Evolutionary conservation across 129 eudicot genomes (phyloP), one percentile per base, ranked within the genome.

Genomic region (Deinandra increscens): DNA sequence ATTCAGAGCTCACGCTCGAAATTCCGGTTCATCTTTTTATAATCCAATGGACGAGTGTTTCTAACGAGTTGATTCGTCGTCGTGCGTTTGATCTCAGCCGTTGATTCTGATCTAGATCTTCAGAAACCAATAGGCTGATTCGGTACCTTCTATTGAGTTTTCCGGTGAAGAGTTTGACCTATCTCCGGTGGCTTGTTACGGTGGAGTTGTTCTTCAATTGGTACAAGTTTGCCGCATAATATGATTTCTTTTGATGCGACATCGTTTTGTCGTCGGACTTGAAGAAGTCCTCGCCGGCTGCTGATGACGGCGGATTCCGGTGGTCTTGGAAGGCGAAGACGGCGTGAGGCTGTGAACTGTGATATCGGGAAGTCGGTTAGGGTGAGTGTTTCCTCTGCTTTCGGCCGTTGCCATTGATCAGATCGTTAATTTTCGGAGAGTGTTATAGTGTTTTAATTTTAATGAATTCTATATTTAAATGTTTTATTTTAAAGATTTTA

Each of bases 191-290:
- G 31, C 9, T 26, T 23, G 43, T 20, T 33, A 12, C 15, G 22
- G 18, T 50, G 68, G 53, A 44, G 66, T 71, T 76, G 75, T 67
- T 75, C 61, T 50, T 83, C 70, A 34, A 71, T 81, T 17, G 95
- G 94, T 3, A 90, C 41, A 65, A 90, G 91, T 62, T 81, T 85
- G 38, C 97, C 97, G 48, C 88, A 74, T 50, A 76, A 75, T 50
- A 90, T 82, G 41, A 90, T 87, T 84, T 90, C 97, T 70, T 90
- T 95, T 31, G 97, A 49, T 81, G 79, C 2, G 95, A 81, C 80
- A 87, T 81, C 46, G 41, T 54, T 1, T 45, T 72, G 23, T 73
- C 64, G 36, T 67, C 9, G 15, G 38, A 86, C 80, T 86, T 95
- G 64, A 90, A 90, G 31, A 73, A 69, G 17, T 82, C 90, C 19